Evolutionary conservation across 1,284 basidiomycete genomes (phyloP).

Genomic region (Sporisorium exsertum): DNA sequence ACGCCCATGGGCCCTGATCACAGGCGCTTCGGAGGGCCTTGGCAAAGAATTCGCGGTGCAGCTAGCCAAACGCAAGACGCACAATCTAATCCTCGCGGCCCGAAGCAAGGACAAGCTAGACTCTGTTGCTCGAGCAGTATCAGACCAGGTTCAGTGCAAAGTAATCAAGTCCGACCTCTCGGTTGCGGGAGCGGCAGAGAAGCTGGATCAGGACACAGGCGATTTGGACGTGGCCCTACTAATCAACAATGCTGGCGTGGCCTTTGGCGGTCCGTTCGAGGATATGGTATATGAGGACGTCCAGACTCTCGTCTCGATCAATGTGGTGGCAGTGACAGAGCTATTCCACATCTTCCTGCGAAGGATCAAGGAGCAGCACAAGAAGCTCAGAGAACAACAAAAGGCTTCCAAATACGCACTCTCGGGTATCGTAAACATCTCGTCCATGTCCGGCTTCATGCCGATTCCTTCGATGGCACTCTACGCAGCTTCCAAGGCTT

Average conservation of each 20-base stretch:
- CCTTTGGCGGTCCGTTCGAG: conserved; percentile 27
- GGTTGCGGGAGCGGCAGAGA: conserved; percentile 26
- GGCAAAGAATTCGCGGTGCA: conserved; percentile 30
- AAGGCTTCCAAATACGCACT: conserved; percentile 15
- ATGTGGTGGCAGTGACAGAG: conserved; percentile 31
- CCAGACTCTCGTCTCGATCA: conserved; percentile 22
- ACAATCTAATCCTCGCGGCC: conserved; percentile 29
- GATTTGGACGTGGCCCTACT: conserved; percentile 26
- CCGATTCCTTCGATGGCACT: conserved; percentile 39
- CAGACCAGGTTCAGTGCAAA: conserved; percentile 24
- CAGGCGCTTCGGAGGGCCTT: conserved; percentile 34
- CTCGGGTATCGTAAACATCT: conserved; percentile 35
- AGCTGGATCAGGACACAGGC: conserved; percentile 19
- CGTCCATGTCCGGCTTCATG: conserved; percentile 33
- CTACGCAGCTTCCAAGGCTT: conserved; percentile 41
- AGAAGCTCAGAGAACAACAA: conserved; percentile 20
- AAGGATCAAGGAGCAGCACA: conserved; percentile 19
- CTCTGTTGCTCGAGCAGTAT: conserved; percentile 4
- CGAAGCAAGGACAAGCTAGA: conserved; percentile 25
- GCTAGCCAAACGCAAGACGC: conserved; percentile 27
- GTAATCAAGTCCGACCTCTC: conserved; percentile 32
- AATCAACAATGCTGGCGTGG: conserved; percentile 46
- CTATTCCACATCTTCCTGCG: conserved; percentile 33
- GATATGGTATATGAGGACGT: conserved; percentile 24
- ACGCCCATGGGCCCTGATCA: conserved; percentile 29